These are phyloP conservation scores for Penicillium thymicola DNA, from an alignment of 2,329 filamentous ascomycete species.

Conservation along the genomic window DNA sequence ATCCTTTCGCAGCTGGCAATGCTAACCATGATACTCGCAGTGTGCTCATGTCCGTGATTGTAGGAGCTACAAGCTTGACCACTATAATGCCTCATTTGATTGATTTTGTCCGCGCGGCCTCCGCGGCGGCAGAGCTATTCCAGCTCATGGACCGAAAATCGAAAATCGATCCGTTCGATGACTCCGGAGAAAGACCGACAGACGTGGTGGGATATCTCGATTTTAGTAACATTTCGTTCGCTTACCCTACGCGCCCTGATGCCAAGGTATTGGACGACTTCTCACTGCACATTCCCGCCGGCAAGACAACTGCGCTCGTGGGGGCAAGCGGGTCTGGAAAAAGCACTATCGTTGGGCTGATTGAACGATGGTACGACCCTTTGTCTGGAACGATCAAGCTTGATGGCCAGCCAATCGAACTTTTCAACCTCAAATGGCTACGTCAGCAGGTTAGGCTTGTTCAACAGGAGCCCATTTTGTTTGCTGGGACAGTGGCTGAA, in stretches of 20 bases:
- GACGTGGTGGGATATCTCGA: constrained; percentile 31
- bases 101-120: constrained; percentile 40
- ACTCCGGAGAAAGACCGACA: constrained; percentile 13
- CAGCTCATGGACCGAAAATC: constrained; percentile 37
- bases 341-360: constrained; percentile 67
- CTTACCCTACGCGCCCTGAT: constrained; percentile 41
- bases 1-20: neutral
- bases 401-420: constrained; percentile 37
- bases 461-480: constrained; percentile 72
- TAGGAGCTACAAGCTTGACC: constrained; percentile 36
- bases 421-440: constrained; percentile 32
- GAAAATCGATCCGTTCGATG: constrained; percentile 33
- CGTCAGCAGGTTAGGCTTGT: constrained; percentile 24
- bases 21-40: constrained; percentile 6
- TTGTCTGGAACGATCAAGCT: constrained; percentile 34
- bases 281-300: constrained; percentile 35
- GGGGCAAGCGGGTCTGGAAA: constrained; percentile 72
- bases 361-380: constrained; percentile 69
- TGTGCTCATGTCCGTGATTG: constrained; percentile 26
- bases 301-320: constrained; percentile 60
- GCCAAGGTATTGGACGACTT: constrained; percentile 36
- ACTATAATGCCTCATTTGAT: constrained; percentile 38
- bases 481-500: constrained; percentile 74
- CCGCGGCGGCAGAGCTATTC: constrained; percentile 43
- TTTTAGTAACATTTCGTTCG: constrained; percentile 41